These are phyloP conservation scores for Cryptosporidium sp. DNA, from an alignment of 169 alveolate genomes.

Conservation along the genomic window DNA sequence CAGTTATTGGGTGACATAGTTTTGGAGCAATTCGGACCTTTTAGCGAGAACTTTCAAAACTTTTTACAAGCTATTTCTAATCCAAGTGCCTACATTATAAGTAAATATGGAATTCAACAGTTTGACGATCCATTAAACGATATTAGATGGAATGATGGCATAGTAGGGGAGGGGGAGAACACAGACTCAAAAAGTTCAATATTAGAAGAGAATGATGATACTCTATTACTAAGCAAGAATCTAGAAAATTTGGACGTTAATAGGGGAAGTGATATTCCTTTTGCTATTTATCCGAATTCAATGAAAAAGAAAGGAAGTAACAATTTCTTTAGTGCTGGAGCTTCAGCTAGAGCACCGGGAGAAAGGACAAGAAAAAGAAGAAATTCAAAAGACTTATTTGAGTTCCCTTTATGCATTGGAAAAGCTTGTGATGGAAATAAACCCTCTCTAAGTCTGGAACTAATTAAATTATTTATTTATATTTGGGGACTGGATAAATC, in stretches of 20 bases:
- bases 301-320: background rate
- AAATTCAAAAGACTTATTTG: slow-evolving; percentile 11
- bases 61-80: slow-evolving; percentile 33
- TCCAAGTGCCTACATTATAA: slow-evolving; percentile 19
- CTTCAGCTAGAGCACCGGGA: background rate
- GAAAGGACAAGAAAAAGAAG: background rate
- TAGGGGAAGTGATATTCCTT: slow-evolving; percentile 10
- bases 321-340: background rate
- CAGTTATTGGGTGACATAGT: slow-evolving; percentile 5
- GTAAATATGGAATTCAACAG: slow-evolving; percentile 58
- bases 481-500: slow-evolving; percentile 46
- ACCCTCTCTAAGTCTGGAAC: slow-evolving; percentile 1
- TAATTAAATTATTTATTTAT: slow-evolving; percentile 19
- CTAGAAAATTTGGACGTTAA: background rate
- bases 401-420: slow-evolving; percentile 42
- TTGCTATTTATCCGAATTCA: slow-evolving; percentile 25
- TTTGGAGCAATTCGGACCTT: slow-evolving; percentile 39
- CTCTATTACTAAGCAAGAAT: background rate
- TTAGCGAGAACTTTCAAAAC: slow-evolving; percentile 36
- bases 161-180: background rate
- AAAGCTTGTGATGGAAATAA: background rate
- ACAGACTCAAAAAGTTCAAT: background rate
- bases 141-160: background rate
- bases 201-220: background rate
- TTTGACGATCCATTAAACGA: slow-evolving; percentile 42